Conservation (phyloP, 768 basidiomycete species). For the Leccinum disarticulatum region DNA sequence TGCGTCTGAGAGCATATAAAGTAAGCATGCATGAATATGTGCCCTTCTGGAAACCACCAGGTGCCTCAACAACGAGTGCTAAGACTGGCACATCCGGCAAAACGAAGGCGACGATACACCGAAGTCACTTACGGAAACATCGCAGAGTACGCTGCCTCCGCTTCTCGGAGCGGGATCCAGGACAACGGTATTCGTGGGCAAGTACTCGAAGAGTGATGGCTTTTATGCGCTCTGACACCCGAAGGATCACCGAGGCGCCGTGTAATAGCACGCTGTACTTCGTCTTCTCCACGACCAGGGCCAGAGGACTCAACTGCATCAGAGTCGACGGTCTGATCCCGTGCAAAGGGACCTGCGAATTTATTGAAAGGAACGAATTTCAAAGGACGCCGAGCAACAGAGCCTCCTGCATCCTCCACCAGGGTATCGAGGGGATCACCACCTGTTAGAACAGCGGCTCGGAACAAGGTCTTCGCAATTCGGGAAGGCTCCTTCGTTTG, state of each 20-base stretch:
- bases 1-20: not conserved
- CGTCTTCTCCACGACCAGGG: not conserved
- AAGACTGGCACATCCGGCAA: slow-evolving; percentile 4
- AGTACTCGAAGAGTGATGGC: not conserved
- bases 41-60: not conserved
- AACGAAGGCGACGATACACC: not conserved
- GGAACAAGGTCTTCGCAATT: slow-evolving; percentile 18
- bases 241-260: not conserved
- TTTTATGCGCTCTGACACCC: slow-evolving; percentile 1
- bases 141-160: slow-evolving; percentile 26
- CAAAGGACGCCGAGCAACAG: slow-evolving; percentile 23
- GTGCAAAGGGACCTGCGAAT: slow-evolving; percentile 5
- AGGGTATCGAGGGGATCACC: slow-evolving; percentile 25
- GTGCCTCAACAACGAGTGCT: not conserved
- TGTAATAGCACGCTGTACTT: not conserved
- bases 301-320: not conserved
- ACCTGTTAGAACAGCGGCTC: slow-evolving; percentile 28
- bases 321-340: not conserved
- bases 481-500: slow-evolving; percentile 1
- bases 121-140: slow-evolving; percentile 27
- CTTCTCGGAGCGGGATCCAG: slow-evolving; percentile 28
- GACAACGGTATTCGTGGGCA: slow-evolving; percentile 18
- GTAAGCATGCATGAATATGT: not conserved
- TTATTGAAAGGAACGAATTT: slow-evolving; percentile 30
- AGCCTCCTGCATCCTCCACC: slow-evolving; percentile 9